phyloP scores from a whole-genome alignment of 2,329 filamentous ascomycete genomes.

The Aspergillus flavus region DNA sequence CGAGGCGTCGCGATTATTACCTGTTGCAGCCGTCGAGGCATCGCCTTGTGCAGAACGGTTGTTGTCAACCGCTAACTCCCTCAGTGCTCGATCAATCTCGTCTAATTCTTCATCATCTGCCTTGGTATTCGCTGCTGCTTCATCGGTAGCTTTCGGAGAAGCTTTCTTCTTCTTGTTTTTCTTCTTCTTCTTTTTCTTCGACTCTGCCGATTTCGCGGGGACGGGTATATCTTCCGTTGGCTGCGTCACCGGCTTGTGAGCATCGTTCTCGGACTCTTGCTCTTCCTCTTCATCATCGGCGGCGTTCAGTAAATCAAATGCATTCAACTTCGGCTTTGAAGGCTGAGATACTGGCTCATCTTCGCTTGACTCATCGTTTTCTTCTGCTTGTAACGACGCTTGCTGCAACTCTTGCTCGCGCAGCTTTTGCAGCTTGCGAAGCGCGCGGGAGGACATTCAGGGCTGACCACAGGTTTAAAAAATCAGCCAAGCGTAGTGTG shows the following conservation, averaged over 20 bases:
- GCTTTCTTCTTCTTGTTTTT: slow-evolving; percentile 63
- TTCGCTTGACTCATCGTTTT: slow-evolving; percentile 43
- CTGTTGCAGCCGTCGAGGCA: slow-evolving; percentile 32
- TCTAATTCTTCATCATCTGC: slow-evolving; percentile 50
- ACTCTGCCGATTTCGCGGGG: slow-evolving; percentile 23
- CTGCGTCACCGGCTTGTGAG: slow-evolving; percentile 14
- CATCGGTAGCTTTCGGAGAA: slow-evolving; percentile 36
- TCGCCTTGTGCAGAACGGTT: slow-evolving; percentile 16
- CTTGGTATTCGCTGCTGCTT: slow-evolving; percentile 19
- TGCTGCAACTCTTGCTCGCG: slow-evolving; percentile 59
- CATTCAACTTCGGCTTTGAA: slow-evolving; percentile 50
- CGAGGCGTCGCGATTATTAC: slow-evolving; percentile 36
- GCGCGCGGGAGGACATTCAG: slow-evolving; percentile 66
- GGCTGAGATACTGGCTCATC: slow-evolving; percentile 39
- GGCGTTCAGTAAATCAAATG: slow-evolving; percentile 57
- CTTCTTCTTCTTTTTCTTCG: slow-evolving; percentile 56
- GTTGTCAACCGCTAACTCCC: slow-evolving; percentile 56
- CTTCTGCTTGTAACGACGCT: slow-evolving; percentile 16
- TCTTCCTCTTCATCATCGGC: slow-evolving; percentile 43
- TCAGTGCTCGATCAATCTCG: slow-evolving; percentile 68
- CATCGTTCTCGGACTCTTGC: slow-evolving; percentile 33
- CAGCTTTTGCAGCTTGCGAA: slow-evolving; percentile 65
- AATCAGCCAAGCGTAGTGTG: background rate
- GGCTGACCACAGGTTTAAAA: background rate
- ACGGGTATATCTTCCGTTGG: slow-evolving; percentile 22